Evolutionary conservation across 2,329 filamentous ascomycete genomes (phyloP), one percentile per base, ranked within the genome.

Genomic region (Metarhizium sp.): DNA sequence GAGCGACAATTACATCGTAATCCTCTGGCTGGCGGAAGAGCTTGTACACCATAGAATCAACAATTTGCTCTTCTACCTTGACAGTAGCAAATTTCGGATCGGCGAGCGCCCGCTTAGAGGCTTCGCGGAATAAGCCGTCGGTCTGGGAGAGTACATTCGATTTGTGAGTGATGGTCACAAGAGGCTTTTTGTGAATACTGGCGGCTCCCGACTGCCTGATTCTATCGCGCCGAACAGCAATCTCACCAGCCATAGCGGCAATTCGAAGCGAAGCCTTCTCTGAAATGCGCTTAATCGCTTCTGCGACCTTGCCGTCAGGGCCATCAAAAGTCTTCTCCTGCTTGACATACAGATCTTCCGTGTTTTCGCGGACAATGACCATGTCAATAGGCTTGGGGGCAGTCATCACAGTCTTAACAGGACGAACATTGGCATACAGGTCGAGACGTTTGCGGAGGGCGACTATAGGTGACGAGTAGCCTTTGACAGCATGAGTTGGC

Each of bases 31-130:
- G 90, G 59, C 92, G 90, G 85, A 97, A 97, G 56, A 99, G 87
- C 79, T 97, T 97, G 84, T 97, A 97, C 57, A 97, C 91, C 94
- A 99, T 99, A 59, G 87, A 92, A 75, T 99, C 94, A 60, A 99
- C 92, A 64, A 99, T 99, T 77, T 99, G 94, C 79, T 97, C 94
- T 74, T 97, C 94, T 54, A 96, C 79, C 46, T 75, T 74, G 54
- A 95, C 76, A 52, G 72, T 73, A 58, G 63, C 72, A 76, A 89
- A 96, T 61, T 76, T 79, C 13, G 80, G 63, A 52, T 79, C 78
- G 32, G 84, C 79, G 8, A 97, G 84, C 4, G 89, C 90, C 34
- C 79, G 78, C 62, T 88, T 85, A 16, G 89, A 84, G 4, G 88
- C 88, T 63, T 86, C 78, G 63, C 94, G 86, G 84, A 99, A 99